Evolutionary conservation across 1,284 basidiomycete species (phyloP).

Genomic region (Heterobasidion parviporum): DNA sequence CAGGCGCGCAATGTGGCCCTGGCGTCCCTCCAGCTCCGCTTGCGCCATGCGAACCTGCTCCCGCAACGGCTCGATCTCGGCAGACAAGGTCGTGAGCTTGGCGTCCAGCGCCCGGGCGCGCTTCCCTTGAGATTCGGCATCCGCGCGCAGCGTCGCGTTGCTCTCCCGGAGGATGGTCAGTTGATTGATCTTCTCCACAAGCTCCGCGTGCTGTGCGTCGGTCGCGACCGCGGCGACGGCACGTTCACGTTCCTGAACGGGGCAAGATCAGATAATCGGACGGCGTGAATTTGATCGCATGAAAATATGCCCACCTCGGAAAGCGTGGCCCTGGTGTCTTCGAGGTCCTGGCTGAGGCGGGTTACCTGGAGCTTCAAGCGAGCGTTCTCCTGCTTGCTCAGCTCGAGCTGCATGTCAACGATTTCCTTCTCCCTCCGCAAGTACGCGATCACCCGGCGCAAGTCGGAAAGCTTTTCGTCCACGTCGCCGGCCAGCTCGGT

Average conservation of each 20-base stretch:
- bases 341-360: conserved; percentile 59
- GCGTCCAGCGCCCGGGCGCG: conserved; percentile 58
- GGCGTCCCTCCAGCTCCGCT: conserved; percentile 70
- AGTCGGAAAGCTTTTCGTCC: conserved; percentile 58
- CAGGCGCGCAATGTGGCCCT: conserved; percentile 61
- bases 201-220: conserved; percentile 77
- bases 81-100: conserved; percentile 49
- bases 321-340: conserved; percentile 60
- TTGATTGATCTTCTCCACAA: conserved; percentile 84
- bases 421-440: conserved; percentile 88
- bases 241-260: conserved; percentile 64
- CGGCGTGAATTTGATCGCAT: conserved; percentile 2
- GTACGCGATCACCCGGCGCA: conserved; percentile 78
- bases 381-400: conserved; percentile 78
- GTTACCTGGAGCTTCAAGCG: conserved; percentile 75
- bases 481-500: conserved; percentile 37
- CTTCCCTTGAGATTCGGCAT: conserved; percentile 61
- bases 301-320: conserved; percentile 40
- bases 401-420: conserved; percentile 79
- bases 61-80: conserved; percentile 70
- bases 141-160: conserved; percentile 77
- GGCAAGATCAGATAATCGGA: not conserved
- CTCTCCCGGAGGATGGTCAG: conserved; percentile 84
- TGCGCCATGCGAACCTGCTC: conserved; percentile 61
- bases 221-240: conserved; percentile 62